Evolutionary conservation across 2,329 filamentous ascomycete genomes (phyloP).

Genomic region (Xylariaceae sp.): DNA sequence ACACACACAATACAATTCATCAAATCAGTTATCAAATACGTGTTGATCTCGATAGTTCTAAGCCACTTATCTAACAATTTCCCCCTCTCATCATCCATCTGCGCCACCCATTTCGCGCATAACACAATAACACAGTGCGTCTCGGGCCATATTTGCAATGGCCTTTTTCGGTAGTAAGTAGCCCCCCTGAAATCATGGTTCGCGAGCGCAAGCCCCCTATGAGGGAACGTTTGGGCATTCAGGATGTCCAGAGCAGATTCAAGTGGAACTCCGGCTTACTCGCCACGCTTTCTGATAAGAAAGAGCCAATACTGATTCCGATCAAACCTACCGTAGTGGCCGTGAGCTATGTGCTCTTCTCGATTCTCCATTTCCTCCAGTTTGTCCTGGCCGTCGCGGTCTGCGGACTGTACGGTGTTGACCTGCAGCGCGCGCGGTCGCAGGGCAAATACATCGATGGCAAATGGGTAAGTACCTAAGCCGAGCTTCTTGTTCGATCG

Average conservation of each 20-base stretch:
- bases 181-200: not conserved
- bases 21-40: too few relatives aligned
- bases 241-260: not conserved
- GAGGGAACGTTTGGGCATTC: not conserved
- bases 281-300: not conserved
- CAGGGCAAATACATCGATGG: constrained; percentile 56
- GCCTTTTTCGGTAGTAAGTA: not conserved
- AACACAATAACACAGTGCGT: not conserved
- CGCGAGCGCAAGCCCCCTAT: not conserved
- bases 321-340: constrained; percentile 36
- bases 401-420: constrained; percentile 75
- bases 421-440: constrained; percentile 60
- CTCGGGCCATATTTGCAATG: not conserved
- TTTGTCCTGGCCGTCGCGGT: constrained; percentile 77
- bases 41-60: too few relatives aligned
- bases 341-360: constrained; percentile 57
- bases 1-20: too few relatives aligned
- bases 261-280: constrained; percentile 1
- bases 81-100: too few relatives aligned
- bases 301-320: not conserved
- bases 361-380: constrained; percentile 71
- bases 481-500: not conserved
- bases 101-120: not conserved
- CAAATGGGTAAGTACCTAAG: constrained; percentile 65
- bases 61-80: too few relatives aligned